Percentiles rank a stretch among this genome's conserved stretches.
These are phyloP conservation scores for Sicyos edulis DNA, from an alignment of 306 rosid genomes.

Conservation along the genomic window DNA sequence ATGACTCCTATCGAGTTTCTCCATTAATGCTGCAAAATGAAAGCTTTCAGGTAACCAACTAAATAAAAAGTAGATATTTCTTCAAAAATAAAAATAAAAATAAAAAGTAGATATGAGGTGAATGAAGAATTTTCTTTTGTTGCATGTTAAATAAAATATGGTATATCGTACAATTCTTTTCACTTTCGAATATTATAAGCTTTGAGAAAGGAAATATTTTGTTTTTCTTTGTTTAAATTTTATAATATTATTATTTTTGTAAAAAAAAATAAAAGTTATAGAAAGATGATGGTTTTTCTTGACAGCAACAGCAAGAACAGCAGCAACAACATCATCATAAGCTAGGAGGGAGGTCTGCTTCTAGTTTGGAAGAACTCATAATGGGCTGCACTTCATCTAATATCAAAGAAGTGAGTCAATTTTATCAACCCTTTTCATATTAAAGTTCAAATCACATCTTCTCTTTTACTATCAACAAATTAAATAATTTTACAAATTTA, in stretches of 20 bases:
- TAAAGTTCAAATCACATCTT: not conserved
- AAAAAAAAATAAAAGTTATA: not conserved
- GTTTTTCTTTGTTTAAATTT: no score
- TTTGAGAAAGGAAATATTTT: not conserved
- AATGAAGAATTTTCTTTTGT: not conserved
- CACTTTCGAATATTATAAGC: constrained; percentile 13
- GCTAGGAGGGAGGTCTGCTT: constrained; percentile 73
- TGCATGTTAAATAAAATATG: not conserved
- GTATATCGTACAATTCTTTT: constrained; percentile 1
- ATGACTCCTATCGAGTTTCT: constrained; percentile 58
- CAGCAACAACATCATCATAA: constrained; percentile 64
- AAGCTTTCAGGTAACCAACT: constrained; percentile 54
- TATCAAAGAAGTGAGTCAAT: constrained; percentile 68
- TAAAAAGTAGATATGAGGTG: no score
- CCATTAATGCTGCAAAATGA: constrained; percentile 68
- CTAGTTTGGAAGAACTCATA: constrained; percentile 96
- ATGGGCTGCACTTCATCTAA: constrained; percentile 90
- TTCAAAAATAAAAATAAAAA: no score
- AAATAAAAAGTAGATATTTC: no score
- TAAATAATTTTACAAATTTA: not conserved
- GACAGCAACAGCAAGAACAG: constrained; percentile 25
- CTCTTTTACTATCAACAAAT: not conserved
- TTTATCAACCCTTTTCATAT: constrained; percentile 45
- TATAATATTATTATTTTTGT: no score
- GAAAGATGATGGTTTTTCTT: constrained; percentile 14